These are phyloP conservation scores for Ganoderma leucocontextum DNA, from an alignment of 1,284 basidiomycete genomes.

Conservation along the genomic window DNA sequence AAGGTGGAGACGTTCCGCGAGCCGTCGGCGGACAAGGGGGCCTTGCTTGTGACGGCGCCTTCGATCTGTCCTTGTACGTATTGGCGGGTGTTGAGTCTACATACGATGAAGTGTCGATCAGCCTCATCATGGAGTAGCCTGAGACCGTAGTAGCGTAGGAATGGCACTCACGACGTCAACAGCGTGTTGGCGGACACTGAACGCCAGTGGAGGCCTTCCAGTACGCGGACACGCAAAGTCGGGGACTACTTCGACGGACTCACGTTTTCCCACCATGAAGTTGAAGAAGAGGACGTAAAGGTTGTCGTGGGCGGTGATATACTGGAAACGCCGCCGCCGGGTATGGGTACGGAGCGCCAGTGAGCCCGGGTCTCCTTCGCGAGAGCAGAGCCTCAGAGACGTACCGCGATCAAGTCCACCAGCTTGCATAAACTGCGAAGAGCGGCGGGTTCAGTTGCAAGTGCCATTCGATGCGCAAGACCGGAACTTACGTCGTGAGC, in stretches of 20 bases:
- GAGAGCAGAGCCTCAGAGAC: neutral
- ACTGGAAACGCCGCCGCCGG: too few species aligned
- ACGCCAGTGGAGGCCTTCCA: neutral
- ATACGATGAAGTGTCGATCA: neutral
- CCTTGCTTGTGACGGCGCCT: neutral
- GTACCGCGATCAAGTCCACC: neutral
- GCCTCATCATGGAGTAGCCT: neutral
- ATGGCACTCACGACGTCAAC: neutral
- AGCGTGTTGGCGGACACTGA: neutral
- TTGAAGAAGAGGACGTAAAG: slow-evolving; percentile 2
- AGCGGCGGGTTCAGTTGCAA: neutral
- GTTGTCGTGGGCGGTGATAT: neutral
- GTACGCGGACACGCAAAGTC: too few species aligned
- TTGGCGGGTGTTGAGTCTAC: neutral
- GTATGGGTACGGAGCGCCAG: too few species aligned
- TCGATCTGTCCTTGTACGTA: neutral
- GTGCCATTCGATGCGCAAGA: too few species aligned
- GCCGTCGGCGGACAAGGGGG: too few species aligned
- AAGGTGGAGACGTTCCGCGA: too few species aligned
- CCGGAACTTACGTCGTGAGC: slow-evolving; percentile 20
- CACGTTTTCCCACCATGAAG: neutral
- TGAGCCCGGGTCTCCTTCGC: neutral
- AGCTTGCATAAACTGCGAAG: neutral
- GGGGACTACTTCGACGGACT: too few species aligned
- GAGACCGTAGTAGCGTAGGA: too few species aligned